These are phyloP conservation scores for Clitopilus passeckerianus DNA, from an alignment of 768 basidiomycete species.

Conservation along the genomic window DNA sequence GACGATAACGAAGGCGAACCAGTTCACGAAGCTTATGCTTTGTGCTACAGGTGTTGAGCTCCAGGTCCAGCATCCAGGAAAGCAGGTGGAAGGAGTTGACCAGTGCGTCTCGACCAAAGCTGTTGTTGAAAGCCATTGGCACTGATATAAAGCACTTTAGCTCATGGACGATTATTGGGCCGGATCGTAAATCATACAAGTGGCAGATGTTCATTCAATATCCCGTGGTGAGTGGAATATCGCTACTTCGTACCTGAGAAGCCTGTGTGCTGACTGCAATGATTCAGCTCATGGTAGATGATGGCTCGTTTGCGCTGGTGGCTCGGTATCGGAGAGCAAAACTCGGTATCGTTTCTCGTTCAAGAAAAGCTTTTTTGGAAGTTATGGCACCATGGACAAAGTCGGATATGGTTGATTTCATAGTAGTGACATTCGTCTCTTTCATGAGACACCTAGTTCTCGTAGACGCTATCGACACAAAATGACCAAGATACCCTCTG, in stretches of 20 bases:
- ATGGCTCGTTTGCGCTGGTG: constrained; percentile 18
- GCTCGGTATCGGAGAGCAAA: constrained; percentile 26
- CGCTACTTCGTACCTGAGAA: background rate
- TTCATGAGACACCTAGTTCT: constrained; percentile 17
- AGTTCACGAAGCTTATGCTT: constrained; percentile 17
- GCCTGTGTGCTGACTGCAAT: background rate
- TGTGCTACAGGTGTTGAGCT: constrained; percentile 14
- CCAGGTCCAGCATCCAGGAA: constrained; percentile 4
- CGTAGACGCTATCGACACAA: constrained; percentile 3
- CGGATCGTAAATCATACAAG: constrained; percentile 27
- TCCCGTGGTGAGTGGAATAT: constrained; percentile 25
- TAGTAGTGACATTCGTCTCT: constrained; percentile 23
- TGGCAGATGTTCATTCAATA: constrained; percentile 33
- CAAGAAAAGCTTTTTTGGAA: constrained; percentile 24
- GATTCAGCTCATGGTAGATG: constrained; percentile 24
- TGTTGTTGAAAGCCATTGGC: too few relatives aligned
- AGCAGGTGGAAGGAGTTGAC: background rate
- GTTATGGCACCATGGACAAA: constrained; percentile 20
- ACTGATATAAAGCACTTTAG: constrained; percentile 9
- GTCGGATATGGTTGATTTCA: constrained; percentile 19
- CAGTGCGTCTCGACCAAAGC: background rate
- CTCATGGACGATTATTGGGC: constrained; percentile 30
- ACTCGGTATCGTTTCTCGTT: constrained; percentile 25
- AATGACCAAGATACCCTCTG: constrained; percentile 3
- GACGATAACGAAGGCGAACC: constrained; percentile 17